Percentiles rank a stretch among this genome's conserved stretches.
Evolutionary conservation across 78 protist genomes (phyloP).

Genomic region (Dictyostelium purpureum): DNA sequence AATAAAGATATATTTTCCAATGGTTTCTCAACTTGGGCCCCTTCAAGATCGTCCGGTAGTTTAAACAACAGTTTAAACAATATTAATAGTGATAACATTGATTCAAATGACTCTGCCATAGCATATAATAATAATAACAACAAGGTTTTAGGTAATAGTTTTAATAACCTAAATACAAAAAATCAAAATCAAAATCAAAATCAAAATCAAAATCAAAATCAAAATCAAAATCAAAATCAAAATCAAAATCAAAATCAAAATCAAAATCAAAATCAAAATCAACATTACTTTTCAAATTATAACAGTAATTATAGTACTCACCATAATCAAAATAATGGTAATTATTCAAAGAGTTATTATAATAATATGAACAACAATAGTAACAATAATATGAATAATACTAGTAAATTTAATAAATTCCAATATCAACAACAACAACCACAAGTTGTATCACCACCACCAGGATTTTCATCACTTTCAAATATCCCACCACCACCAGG

Average conservation of each 20-base stretch:
- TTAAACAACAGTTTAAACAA: neutral
- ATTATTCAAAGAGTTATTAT: neutral
- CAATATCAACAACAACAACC: neutral
- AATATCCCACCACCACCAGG: conserved; percentile 3
- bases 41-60: neutral
- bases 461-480: conserved; percentile 13
- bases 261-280: neutral
- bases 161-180: neutral
- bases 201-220: neutral
- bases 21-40: conserved; percentile 51
- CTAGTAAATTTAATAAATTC: too few species aligned
- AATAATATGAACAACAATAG: neutral
- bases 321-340: too few species aligned
- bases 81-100: neutral
- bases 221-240: neutral
- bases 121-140: neutral
- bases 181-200: neutral
- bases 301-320: too few species aligned
- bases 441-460: neutral
- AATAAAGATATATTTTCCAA: conserved; percentile 28
- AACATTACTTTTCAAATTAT: too few species aligned
- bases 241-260: neutral
- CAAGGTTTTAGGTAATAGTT: neutral
- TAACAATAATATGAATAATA: too few species aligned
- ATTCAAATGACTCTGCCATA: neutral